Conservation (phyloP, 345 rosid species). For the Kandelia obovata region DNA sequence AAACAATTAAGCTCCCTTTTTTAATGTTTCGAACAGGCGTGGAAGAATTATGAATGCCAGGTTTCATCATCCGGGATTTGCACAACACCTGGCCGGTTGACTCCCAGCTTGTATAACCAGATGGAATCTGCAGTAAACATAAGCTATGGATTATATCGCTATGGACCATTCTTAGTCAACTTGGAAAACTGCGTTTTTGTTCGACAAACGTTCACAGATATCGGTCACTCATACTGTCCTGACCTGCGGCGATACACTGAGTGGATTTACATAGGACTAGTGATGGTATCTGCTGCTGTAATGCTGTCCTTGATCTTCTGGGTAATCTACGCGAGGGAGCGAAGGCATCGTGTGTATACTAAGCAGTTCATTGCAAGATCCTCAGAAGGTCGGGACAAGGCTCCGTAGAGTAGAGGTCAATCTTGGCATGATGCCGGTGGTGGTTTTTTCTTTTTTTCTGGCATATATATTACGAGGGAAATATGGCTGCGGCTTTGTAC, state of each 20-base stretch:
- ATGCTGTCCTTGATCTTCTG: conserved; percentile 91
- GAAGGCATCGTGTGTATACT: conserved; percentile 76
- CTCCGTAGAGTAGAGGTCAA: too few relatives aligned
- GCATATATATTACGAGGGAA: background rate
- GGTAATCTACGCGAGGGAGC: conserved; percentile 82
- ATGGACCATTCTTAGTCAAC: conserved; percentile 77
- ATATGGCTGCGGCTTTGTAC: background rate
- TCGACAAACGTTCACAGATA: conserved; percentile 62
- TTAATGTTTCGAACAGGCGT: conserved; percentile 41
- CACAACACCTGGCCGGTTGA: conserved; percentile 66
- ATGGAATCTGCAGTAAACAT: conserved; percentile 69
- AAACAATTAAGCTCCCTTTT: background rate
- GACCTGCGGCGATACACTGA: conserved; percentile 47
- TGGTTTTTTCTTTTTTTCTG: background rate
- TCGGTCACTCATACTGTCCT: conserved; percentile 55
- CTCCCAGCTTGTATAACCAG: conserved; percentile 59
- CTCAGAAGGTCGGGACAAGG: background rate
- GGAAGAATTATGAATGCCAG: conserved; percentile 57
- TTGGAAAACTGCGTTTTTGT: conserved; percentile 75
- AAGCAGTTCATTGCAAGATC: conserved; percentile 32
- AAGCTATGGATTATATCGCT: conserved; percentile 65
- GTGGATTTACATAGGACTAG: conserved; percentile 81
- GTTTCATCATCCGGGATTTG: conserved; percentile 52
- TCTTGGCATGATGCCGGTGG: background rate
- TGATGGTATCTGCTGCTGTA: conserved; percentile 72